phyloP scores from a whole-genome alignment of 805 yeast species.

The Kluyveromyces wickerhamii region DNA sequence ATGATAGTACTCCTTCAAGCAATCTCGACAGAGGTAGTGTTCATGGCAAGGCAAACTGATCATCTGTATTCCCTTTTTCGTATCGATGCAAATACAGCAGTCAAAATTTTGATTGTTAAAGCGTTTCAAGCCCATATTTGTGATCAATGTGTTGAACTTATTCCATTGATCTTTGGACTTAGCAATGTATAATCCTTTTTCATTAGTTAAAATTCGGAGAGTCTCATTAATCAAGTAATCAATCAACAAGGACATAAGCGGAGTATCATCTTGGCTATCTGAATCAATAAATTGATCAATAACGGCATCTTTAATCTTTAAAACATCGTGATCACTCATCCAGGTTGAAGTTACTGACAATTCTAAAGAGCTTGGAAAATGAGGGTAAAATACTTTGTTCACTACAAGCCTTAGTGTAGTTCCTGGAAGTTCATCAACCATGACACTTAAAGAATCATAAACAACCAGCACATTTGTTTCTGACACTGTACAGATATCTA shows the following conservation, averaged over 20 bases:
- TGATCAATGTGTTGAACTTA: background rate
- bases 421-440: slow-evolving; percentile 1
- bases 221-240: slow-evolving; percentile 31
- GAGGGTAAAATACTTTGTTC: slow-evolving; percentile 14
- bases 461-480: background rate
- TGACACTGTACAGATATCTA: background rate
- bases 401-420: slow-evolving; percentile 12
- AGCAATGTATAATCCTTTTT: slow-evolving; percentile 1
- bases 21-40: slow-evolving; percentile 43
- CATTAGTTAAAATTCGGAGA: slow-evolving; percentile 11
- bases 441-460: background rate
- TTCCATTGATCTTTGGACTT: background rate
- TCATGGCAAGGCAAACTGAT: slow-evolving; percentile 31
- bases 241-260: slow-evolving; percentile 37
- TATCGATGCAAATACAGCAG: slow-evolving; percentile 52
- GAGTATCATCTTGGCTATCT: slow-evolving; percentile 22
- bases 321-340: slow-evolving; percentile 20
- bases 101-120: slow-evolving; percentile 34
- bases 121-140: slow-evolving; percentile 8
- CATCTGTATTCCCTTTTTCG: slow-evolving; percentile 38
- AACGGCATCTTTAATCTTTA: slow-evolving; percentile 15
- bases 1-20: slow-evolving; percentile 37
- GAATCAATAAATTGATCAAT: slow-evolving; percentile 29
- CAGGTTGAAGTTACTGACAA: slow-evolving; percentile 27
- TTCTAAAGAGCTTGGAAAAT: slow-evolving; percentile 9